Conservation (phyloP, 2,329 filamentous ascomycete genomes). For the Cyanodermella asteris region DNA sequence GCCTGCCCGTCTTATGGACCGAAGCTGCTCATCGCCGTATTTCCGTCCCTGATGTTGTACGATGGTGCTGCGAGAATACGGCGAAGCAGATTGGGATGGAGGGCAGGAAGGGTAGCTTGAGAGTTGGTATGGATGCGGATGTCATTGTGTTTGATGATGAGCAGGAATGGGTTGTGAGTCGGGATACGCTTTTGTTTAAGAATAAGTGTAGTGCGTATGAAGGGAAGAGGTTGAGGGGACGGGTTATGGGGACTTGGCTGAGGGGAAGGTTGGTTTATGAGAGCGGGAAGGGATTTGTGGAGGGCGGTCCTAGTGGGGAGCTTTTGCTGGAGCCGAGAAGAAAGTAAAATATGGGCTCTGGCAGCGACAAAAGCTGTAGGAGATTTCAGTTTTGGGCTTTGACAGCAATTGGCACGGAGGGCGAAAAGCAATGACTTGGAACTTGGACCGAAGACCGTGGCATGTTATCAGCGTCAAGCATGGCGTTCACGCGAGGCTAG, state of each 20-base stretch:
- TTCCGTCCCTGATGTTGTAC: constrained; percentile 55
- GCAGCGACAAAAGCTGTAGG: no score
- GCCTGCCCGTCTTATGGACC: constrained; percentile 75
- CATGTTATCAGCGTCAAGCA: no score
- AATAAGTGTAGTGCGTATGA: constrained; percentile 87
- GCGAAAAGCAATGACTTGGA: no score
- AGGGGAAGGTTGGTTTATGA: constrained; percentile 55
- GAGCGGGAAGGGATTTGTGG: constrained; percentile 24
- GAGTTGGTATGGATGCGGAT: constrained; percentile 69
- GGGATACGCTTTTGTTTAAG: constrained; percentile 72
- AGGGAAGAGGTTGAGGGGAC: constrained; percentile 52
- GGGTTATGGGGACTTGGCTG: constrained; percentile 71
- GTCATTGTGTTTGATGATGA: constrained; percentile 79
- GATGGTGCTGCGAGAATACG: constrained; percentile 70
- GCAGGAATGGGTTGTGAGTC: constrained; percentile 47
- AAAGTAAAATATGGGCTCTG: no score
- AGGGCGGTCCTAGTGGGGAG: constrained; percentile 4
- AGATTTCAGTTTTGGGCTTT: no score
- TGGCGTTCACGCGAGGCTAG: no score
- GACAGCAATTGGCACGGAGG: no score
- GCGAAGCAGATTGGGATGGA: constrained; percentile 71
- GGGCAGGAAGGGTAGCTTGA: constrained; percentile 59
- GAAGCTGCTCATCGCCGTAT: constrained; percentile 28
- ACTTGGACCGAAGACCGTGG: no score
- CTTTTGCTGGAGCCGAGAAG: constrained; percentile 5